Evolutionary conservation across 352 stramenopile species (phyloP).

Genomic region (Phytophthora meadii): DNA sequence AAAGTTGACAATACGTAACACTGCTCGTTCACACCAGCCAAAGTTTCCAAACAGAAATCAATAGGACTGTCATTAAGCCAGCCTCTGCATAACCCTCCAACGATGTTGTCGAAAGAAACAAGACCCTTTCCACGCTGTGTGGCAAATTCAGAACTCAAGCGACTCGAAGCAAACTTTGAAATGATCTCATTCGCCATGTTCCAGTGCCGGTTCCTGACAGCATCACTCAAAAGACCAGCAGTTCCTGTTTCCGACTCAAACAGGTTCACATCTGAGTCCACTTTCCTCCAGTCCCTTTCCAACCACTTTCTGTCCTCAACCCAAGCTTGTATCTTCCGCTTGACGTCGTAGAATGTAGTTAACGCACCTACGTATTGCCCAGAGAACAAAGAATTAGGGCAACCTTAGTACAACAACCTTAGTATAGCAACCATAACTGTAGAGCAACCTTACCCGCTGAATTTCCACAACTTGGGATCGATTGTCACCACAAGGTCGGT

Average conservation of each 20-base stretch:
- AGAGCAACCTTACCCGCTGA: conserved; percentile 20
- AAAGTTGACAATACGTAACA: conserved; percentile 4
- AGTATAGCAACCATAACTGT: conserved; percentile 1
- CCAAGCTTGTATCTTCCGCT: conserved; percentile 3
- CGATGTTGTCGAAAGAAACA: conserved; percentile 7
- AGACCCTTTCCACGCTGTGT: not conserved
- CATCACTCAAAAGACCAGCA: not conserved
- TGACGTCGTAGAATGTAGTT: conserved; percentile 5
- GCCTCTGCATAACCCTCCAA: conserved; percentile 10
- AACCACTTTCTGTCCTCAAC: conserved; percentile 21
- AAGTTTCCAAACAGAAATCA: conserved; percentile 1
- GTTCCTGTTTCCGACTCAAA: conserved; percentile 6
- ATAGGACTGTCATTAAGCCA: conserved; percentile 15
- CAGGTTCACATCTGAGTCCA: conserved; percentile 6
- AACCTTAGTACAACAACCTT: not conserved
- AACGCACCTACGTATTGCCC: not conserved
- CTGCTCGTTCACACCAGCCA: no score
- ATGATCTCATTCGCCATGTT: conserved; percentile 5
- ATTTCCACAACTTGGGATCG: conserved; percentile 10
- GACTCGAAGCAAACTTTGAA: conserved; percentile 5
- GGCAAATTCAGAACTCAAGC: conserved; percentile 2
- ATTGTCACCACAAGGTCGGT: conserved; percentile 1
- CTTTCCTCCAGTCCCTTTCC: conserved; percentile 6
- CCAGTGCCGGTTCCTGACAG: not conserved
- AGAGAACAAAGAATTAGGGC: not conserved